Base-by-base conservation (phyloP, 2,329 filamentous ascomycete genomes). In the Aureobasidium leucospermi region DNA sequence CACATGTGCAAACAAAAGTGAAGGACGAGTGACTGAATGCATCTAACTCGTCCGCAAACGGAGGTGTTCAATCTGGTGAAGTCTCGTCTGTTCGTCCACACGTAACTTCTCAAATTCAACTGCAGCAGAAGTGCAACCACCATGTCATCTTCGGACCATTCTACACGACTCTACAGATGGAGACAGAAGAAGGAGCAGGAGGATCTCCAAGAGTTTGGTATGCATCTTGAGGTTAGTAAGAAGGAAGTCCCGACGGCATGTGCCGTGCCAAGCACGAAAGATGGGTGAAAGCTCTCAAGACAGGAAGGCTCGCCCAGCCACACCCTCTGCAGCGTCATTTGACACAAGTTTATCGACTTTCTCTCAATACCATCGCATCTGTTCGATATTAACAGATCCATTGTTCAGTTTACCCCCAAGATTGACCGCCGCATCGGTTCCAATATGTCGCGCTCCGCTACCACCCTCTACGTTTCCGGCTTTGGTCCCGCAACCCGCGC, bases 401-500 rank as follows among this genome's bases (percentile, higher is more conserved):
- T 15, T 15, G 6, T 7, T 6, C 36, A 58, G 55, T 58, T 29
- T 43, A 58, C 55, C 1, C 55, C 55, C 7, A 58, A 43, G 48
- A 4, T 52, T 9, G 39, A 23, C 8, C 19, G 19, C 15, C 53
- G n/a, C 11, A 13, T 32, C n/a, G 29, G 13, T 6, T 5, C 34
- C 58, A 74, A 58, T 73, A 96, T 96, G 91, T 96, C 91, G 74
- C 86, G 89, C 75, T 77, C 77, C 61, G 88, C 90, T 69, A 95
- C 89, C 63, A 97, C 93, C 61, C 89, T 97, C 68, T 97, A 97
- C 81, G 93, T 97, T 77, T 96, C 92, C 73, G 94, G 94, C 84
- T 99, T 99, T 78, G 95, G 93, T 84, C 91, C 96, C 79, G 91
- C 93, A 77, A 96, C 93, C 76, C 90, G 94, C 82, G 91, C 94